Evolutionary conservation across 2,329 filamentous ascomycete genomes (phyloP), one percentile per base, ranked within the genome.

Genomic region (Penicillium sp.): DNA sequence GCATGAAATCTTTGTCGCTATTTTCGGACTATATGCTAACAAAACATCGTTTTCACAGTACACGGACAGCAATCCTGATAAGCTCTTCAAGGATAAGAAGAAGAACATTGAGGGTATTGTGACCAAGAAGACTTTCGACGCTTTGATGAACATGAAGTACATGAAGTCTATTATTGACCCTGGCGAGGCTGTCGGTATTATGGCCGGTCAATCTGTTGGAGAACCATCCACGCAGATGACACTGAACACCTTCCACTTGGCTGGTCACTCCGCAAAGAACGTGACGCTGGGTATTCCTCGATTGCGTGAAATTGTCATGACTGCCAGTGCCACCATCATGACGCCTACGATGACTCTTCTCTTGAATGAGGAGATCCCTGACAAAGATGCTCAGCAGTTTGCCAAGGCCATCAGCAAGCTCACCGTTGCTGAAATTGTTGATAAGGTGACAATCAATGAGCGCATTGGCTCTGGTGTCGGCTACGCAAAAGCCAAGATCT

Each of bases 141-240:
- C 83, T 49, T 78, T 97, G 40, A 83, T 97, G 64, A 85, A 91
- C 52, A 84, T 94, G 65, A 95, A 97, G 67, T 98, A 97, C 63
- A 77, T 97, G 56, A 86, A 85, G 58, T 95, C 90, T 1, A 78
- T 96, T 7, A 86, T 96, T 20, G 91, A 98, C 60, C 89, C 93
- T 23, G 93, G 93, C 37, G 94, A 98, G 73, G 91, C 93, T 22
- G 90, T 98, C 22, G 93, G 93, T 56, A 94, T 98, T 53, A 88
- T 98, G 49, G 94, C 94, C 41, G 90, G 90, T 8, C 93, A 98
- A 70, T 97, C 91, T 26, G 84, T 98, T 34, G 93, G 93, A 65
- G 94, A 98, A 66, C 93, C 94, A 7, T 96, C 90, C 2, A 98
- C 93, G 9, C 93, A 98, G 69, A 98, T 98, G 94, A 98, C 94